A percentile compares a stretch with the other conserved stretches of the same genome.
Conservation (phyloP, 371 early-diverging fungal genomes). For the Zychaea mexicana region DNA sequence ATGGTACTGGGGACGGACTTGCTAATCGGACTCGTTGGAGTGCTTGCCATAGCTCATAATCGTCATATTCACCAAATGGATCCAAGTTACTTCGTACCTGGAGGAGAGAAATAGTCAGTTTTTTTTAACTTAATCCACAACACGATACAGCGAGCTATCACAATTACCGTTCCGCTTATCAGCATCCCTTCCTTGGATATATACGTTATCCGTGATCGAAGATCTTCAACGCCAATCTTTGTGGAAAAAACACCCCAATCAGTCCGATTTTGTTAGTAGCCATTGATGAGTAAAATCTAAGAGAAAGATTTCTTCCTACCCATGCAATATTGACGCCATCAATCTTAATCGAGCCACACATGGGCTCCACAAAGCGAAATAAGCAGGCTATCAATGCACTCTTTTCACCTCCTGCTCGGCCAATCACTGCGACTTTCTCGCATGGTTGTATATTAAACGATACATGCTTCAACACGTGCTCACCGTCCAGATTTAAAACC, state of each 20-base stretch:
- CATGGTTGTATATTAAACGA: constrained; percentile 57
- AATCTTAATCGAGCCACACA: constrained; percentile 67
- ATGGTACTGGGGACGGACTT: constrained; percentile 15
- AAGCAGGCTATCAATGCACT: constrained; percentile 68
- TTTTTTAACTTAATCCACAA: too few species aligned
- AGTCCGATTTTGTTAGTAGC: too few species aligned
- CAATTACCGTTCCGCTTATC: constrained; percentile 69
- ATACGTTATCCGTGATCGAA: constrained; percentile 73
- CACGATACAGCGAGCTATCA: not conserved
- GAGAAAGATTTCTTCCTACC: constrained; percentile 23
- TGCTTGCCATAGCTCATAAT: constrained; percentile 83
- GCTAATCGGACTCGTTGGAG: constrained; percentile 70
- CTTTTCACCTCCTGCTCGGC: constrained; percentile 80
- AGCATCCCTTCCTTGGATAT: constrained; percentile 88
- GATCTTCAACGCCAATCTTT: constrained; percentile 67
- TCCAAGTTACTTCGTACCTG: constrained; percentile 78
- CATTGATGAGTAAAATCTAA: not conserved
- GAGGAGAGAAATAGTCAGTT: too few species aligned
- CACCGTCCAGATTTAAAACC: constrained; percentile 60
- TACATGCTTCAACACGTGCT: constrained; percentile 59
- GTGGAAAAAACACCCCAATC: not conserved
- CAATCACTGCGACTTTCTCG: constrained; percentile 77
- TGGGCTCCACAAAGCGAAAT: constrained; percentile 78
- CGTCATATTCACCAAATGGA: constrained; percentile 76
- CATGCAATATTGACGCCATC: constrained; percentile 78